Conservation (phyloP, 257 asterid species). For the Salvia hispanica region DNA sequence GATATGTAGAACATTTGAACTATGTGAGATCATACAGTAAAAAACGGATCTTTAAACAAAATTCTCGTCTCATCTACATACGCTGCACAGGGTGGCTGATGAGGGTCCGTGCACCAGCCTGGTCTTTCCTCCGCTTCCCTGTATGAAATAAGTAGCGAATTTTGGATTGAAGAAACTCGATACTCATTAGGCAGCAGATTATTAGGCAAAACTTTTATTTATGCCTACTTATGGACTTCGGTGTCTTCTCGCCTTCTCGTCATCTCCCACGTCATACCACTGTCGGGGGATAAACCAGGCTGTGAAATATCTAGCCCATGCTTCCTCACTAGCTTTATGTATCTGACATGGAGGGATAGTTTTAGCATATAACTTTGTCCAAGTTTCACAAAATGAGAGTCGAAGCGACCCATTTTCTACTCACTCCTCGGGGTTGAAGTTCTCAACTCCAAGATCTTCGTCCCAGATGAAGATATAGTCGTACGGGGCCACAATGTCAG, state of each 20-base stretch:
- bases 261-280: constrained; percentile 93
- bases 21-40: background rate
- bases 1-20: background rate
- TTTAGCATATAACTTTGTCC: constrained; percentile 19
- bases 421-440: constrained; percentile 82
- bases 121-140: constrained; percentile 87
- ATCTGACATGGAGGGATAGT: constrained; percentile 41
- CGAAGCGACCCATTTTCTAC: constrained; percentile 32
- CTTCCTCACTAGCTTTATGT: constrained; percentile 69
- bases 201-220: background rate
- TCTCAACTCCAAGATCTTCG: constrained; percentile 84
- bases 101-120: constrained; percentile 88
- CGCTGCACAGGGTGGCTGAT: constrained; percentile 98
- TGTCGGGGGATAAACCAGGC: constrained; percentile 82
- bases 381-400: background rate
- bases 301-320: constrained; percentile 86
- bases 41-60: constrained; percentile 8
- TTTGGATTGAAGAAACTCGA: background rate
- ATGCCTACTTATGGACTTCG: constrained; percentile 81
- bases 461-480: constrained; percentile 93
- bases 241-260: constrained; percentile 68
- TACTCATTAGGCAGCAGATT: constrained; percentile 2
- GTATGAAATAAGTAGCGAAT: constrained; percentile 10
- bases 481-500: constrained; percentile 78
- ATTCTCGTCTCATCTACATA: constrained; percentile 40